Base-by-base conservation (phyloP, 257 asterid genomes). In the Fraxinus quadrangulata region DNA sequence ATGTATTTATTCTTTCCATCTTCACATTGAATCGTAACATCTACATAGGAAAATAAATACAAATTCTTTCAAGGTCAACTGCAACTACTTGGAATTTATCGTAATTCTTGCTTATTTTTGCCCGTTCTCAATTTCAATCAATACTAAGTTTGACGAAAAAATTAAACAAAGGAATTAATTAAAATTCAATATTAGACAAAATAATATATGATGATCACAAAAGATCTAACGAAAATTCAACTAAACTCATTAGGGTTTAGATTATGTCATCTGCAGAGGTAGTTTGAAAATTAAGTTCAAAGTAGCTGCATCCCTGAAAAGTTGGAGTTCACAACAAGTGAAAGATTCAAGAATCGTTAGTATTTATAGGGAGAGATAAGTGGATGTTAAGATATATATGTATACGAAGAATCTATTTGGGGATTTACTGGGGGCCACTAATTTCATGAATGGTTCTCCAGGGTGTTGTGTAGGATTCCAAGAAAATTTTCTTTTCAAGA, bases 391-490 rank as follows among this genome's bases (percentile, higher is more conserved):
- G 30, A 28, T 28, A 33, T 24, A 77, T 88, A 81, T 72, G 68
- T 79, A 42, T 51, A 26, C 42, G 81, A 74, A 76, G 85, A 86
- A 86, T 88, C 87, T 70, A 23, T 72, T 30, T 6, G 34, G 72
- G 82, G 67, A 74, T 77, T 81, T 19, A 37, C 77, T 61, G 87
- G 89, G 84, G 84, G 78, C 91, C 90, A 89, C 89, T 83, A 84
- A 83, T 86, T 84, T 40, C 72, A 83, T 75, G 90, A 90, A 86
- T 88, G 91, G 90, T 71, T 85, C 69, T 77, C 56, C 77, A 59
- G 77, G 71, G 79, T 45, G 78, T 77, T 78, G 71, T 77, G 73
- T 47, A 63, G 42, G 77, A 86, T 69, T 78, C 56, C 83, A 45
- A 70, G 59, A 76, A 68, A 30, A 47, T 70, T 61, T 21, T 21